Conservation (phyloP, 495 filamentous ascomycete genomes). For the Astrothelium subdiscretum region DNA sequence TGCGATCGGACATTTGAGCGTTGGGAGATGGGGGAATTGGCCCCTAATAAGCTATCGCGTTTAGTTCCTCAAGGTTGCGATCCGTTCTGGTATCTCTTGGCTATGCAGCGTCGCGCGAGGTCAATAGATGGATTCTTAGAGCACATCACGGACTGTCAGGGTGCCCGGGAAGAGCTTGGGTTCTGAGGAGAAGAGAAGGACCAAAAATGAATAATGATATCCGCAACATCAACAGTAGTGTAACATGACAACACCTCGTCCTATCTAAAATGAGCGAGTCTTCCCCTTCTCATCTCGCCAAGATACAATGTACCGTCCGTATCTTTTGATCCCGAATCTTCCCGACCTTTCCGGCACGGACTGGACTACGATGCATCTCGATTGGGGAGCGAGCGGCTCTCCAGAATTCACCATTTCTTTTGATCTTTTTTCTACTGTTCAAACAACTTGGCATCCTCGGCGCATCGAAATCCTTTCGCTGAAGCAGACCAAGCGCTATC, state of each 20-base stretch:
- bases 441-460: background rate
- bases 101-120: background rate
- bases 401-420: background rate
- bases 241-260: background rate
- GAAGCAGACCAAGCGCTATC: background rate
- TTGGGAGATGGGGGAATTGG: background rate
- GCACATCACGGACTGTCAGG: background rate
- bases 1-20: background rate
- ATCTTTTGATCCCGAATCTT: background rate
- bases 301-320: background rate
- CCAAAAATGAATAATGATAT: background rate
- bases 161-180: background rate
- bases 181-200: background rate
- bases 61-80: background rate
- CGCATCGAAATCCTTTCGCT: background rate
- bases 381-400: background rate
- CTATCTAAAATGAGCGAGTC: background rate
- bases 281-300: background rate
- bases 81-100: background rate
- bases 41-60: background rate
- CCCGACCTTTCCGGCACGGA: background rate
- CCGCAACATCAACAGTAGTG: background rate
- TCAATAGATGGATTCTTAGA: background rate
- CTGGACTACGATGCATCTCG: background rate
- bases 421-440: background rate